Conservation (phyloP, 495 filamentous ascomycete species). For the Podospora pseudocomata region DNA sequence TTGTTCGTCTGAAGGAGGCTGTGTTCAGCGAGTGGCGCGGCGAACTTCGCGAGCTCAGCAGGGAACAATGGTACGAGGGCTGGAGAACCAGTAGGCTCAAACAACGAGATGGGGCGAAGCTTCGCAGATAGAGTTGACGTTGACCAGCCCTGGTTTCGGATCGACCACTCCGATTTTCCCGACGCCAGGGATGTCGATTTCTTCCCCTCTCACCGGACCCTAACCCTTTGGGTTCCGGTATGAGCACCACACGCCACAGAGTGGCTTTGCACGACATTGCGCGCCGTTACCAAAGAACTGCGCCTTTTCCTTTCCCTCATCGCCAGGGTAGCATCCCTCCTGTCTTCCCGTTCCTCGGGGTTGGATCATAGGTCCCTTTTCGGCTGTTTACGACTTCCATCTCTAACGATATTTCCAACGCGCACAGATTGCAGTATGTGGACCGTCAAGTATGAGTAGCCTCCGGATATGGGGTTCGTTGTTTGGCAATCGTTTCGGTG, state of each 20-base stretch:
- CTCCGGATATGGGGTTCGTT: neutral
- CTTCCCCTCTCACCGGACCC: neutral
- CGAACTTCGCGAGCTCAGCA: slow-evolving; percentile 86
- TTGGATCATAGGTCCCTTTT: neutral
- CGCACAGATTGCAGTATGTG: neutral
- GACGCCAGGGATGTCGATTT: neutral
- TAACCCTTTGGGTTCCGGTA: neutral
- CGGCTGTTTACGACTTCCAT: neutral
- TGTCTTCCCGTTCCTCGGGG: neutral
- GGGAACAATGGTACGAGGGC: slow-evolving; percentile 92
- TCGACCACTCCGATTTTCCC: neutral
- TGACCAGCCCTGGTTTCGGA: neutral
- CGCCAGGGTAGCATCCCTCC: neutral
- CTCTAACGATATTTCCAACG: neutral
- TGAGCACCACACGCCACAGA: neutral
- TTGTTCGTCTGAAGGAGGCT: slow-evolving; percentile 81
- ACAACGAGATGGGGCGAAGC: slow-evolving; percentile 35
- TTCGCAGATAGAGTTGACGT: slow-evolving; percentile 20
- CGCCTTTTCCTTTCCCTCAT: neutral
- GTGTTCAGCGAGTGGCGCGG: slow-evolving; percentile 91
- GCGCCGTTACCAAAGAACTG: neutral
- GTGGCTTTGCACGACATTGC: neutral
- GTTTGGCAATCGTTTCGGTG: neutral
- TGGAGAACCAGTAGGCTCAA: slow-evolving; percentile 75
- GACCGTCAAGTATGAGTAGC: neutral